Conservation (phyloP, 164 flowering plant genomes). For the Magnolia changhungtana region DNA sequence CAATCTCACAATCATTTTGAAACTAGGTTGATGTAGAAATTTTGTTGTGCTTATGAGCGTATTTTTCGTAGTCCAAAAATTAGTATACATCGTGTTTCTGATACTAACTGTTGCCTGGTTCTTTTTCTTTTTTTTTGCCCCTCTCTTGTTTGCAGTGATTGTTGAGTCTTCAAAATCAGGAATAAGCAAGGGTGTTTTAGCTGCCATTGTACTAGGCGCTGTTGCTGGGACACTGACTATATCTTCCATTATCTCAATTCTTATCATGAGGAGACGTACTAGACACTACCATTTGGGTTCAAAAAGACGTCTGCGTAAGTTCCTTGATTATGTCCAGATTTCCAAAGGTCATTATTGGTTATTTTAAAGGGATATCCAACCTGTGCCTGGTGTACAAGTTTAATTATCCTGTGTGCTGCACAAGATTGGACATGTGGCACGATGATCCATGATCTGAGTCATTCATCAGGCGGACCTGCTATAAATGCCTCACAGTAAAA, state of each 20-base stretch:
- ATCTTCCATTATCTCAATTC: constrained; percentile 46
- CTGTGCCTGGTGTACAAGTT: too few relatives aligned
- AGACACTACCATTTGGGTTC: constrained; percentile 26
- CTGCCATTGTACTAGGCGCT: constrained; percentile 40
- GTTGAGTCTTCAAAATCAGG: constrained; percentile 28
- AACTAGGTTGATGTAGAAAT: not conserved
- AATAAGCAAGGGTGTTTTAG: constrained; percentile 52
- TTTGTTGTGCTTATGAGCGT: not conserved
- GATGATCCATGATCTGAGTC: too few relatives aligned
- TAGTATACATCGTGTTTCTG: not conserved
- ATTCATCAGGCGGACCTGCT: too few relatives aligned
- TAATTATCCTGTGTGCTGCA: too few relatives aligned
- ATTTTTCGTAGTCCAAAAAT: not conserved
- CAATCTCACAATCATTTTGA: not conserved
- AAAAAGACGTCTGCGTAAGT: constrained; percentile 53
- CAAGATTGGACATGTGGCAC: too few relatives aligned
- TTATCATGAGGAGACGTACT: constrained; percentile 34
- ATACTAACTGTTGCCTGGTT: not conserved
- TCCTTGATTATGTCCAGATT: not conserved
- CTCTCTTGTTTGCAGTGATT: constrained; percentile 19
- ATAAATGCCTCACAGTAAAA: too few relatives aligned
- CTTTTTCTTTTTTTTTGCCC: not conserved
- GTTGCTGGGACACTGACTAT: constrained; percentile 45
- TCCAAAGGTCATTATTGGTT: too few relatives aligned
- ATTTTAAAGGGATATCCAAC: too few relatives aligned